Evolutionary conservation across 768 basidiomycete genomes (phyloP), one percentile per base, ranked within the genome.

Genomic region (Tephrocybe rancida): DNA sequence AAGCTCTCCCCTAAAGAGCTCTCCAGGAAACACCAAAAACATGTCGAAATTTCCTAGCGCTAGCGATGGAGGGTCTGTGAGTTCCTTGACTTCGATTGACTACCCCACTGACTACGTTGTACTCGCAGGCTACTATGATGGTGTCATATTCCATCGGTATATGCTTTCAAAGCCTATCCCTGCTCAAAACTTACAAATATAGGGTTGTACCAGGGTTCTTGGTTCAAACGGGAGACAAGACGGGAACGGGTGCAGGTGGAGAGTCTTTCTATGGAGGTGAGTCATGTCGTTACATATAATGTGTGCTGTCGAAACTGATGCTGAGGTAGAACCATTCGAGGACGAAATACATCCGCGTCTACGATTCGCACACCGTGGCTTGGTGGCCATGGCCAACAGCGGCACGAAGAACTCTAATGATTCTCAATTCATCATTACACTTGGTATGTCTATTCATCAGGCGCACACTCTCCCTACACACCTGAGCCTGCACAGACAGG

Each of bases 341-440:
- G 94, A 97, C 72, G 95, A 98, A 70, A 86, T 94, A 18, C 94
- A 96, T 62, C 93, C 95, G 3, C 84, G 97, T 32, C 75, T 99
- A 55, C 87, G 91, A 34, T 98, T 90, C 68, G 73, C 85, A 0
- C 90, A 98, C 64, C 88, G 97, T 48, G 97, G 97, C 0, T 69
- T 98, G 2, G 86, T 99, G 1, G 97, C 80, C 1, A 95, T 97
- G 92, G 97, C 97, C 3, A 97, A 97, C 63, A 86, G 81, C 52
- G 93, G 94, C 9, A 78, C 79, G 25, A 92, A 90, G 69, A 82
- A 95, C 64, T 85, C 91, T 3, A 99, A 99, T 60, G 89, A 92
- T 49, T 96, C 93, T 0, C 96, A 98, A 68, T 98, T 94, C 72
- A 88, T 98, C 66, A 87, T 98, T 45, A 98, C 97, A 0, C 84